A percentile compares a stretch with the other conserved stretches of the same genome.
Conservation (phyloP, 1,284 basidiomycete species). For the Xerocomus minutiporus region DNA sequence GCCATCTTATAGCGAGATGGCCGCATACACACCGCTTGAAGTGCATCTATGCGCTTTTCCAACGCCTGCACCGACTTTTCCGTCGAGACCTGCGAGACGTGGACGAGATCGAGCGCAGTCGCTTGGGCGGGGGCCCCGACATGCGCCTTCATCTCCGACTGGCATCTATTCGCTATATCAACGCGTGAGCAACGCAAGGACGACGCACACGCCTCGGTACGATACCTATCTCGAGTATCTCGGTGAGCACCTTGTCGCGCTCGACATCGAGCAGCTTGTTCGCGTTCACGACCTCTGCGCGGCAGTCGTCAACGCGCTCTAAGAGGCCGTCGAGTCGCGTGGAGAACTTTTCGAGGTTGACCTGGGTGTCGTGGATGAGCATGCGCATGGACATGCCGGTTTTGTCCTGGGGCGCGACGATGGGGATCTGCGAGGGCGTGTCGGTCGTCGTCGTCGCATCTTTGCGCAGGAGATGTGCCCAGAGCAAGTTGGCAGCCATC, state of each 20-base stretch:
- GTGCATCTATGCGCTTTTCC: constrained; percentile 52
- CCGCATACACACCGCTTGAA: constrained; percentile 44
- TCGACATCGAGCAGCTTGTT: constrained; percentile 25
- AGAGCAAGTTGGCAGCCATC: constrained; percentile 35
- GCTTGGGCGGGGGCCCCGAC: constrained; percentile 36
- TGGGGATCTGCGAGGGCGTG: constrained; percentile 22
- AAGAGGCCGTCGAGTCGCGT: constrained; percentile 44
- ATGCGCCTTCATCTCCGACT: not conserved
- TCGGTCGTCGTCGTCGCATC: constrained; percentile 26
- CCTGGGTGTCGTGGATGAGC: constrained; percentile 64
- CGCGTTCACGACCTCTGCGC: constrained; percentile 31
- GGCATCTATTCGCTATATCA: not conserved
- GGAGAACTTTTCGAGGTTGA: constrained; percentile 58
- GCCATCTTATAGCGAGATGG: not conserved
- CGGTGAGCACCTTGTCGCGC: constrained; percentile 40
- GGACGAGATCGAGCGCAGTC: constrained; percentile 38
- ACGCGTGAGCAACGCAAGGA: not conserved
- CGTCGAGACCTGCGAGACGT: constrained; percentile 36
- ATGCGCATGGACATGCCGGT: constrained; percentile 61
- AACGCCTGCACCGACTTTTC: constrained; percentile 43
- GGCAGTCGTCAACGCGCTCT: constrained; percentile 8
- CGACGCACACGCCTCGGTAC: not conserved
- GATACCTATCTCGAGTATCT: constrained; percentile 45
- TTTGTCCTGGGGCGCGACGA: constrained; percentile 55
- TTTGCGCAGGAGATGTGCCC: constrained; percentile 48